phyloP scores from a whole-genome alignment of 2,329 filamentous ascomycete genomes.

The Fragosphaeria purpurea region DNA sequence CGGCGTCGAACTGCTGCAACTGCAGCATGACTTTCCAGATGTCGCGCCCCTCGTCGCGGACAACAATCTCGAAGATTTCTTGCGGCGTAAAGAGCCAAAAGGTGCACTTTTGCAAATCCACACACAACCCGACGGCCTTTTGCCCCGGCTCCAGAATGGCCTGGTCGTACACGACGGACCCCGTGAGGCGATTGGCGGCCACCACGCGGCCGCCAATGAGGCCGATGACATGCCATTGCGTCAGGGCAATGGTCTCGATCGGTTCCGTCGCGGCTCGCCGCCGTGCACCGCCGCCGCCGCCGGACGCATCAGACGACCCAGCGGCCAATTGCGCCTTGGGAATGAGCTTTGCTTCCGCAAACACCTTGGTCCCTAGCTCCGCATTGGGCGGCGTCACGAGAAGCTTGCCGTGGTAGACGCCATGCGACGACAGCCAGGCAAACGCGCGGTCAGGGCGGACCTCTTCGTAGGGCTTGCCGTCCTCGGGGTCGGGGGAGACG shows the following conservation, averaged over 20 bases:
- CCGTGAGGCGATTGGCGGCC: constrained; percentile 78
- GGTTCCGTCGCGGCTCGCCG: constrained; percentile 58
- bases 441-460: constrained; percentile 60
- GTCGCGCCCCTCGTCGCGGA: constrained; percentile 81
- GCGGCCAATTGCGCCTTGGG: constrained; percentile 62
- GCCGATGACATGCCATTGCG: constrained; percentile 85
- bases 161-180: constrained; percentile 79
- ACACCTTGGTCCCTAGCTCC: constrained; percentile 63
- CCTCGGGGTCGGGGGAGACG: constrained; percentile 64
- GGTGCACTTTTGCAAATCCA: constrained; percentile 89
- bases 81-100: constrained; percentile 91
- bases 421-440: constrained; percentile 83
- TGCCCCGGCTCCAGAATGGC: constrained; percentile 72
- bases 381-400: constrained; percentile 48
- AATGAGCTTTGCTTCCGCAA: constrained; percentile 70
- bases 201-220: constrained; percentile 76
- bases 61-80: constrained; percentile 89
- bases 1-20: constrained; percentile 77
- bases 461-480: constrained; percentile 40
- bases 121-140: constrained; percentile 69
- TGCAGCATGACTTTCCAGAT: constrained; percentile 91
- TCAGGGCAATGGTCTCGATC: constrained; percentile 72
- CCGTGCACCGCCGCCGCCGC: constrained; percentile 35
- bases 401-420: constrained; percentile 79
- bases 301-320: constrained; percentile 44